Evolutionary conservation across 352 stramenopile genomes (phyloP).

Genomic region (Phytophthora tubulina): DNA sequence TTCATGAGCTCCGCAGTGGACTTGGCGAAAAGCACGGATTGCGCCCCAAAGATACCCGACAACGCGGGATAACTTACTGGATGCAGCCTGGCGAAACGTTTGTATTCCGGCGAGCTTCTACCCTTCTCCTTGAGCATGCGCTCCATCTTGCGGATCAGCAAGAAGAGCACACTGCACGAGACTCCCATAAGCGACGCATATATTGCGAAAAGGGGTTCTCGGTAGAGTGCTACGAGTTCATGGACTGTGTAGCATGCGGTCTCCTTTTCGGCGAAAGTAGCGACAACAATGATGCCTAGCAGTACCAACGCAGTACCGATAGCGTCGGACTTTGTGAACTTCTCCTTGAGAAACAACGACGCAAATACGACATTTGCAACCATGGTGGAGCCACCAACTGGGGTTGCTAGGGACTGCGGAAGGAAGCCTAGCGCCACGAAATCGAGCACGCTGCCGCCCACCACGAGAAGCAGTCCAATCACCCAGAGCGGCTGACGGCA

Average conservation of each 20-base stretch:
- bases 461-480: conserved; percentile 75
- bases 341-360: conserved; percentile 82
- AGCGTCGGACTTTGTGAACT: conserved; percentile 70
- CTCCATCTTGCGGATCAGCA: conserved; percentile 60
- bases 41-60: conserved; percentile 79
- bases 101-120: conserved; percentile 58
- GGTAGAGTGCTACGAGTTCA: conserved; percentile 76
- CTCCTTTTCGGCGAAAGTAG: conserved; percentile 81
- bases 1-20: conserved; percentile 86
- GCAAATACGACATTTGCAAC: conserved; percentile 88
- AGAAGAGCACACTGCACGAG: conserved; percentile 47
- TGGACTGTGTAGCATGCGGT: conserved; percentile 81
- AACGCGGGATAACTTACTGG: conserved; percentile 78
- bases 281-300: conserved; percentile 78
- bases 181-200: conserved; percentile 71
- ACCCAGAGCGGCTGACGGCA: conserved; percentile 81
- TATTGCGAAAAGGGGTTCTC: conserved; percentile 65
- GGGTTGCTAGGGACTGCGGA: conserved; percentile 82
- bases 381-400: conserved; percentile 83
- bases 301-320: conserved; percentile 78
- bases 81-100: conserved; percentile 64
- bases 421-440: conserved; percentile 85
- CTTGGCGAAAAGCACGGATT: conserved; percentile 88
- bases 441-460: conserved; percentile 76
- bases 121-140: conserved; percentile 49